Percentiles rank a stretch among this genome's conserved stretches.
Conservation (phyloP, 306 rosid genomes). For the Cicer cuneatum region DNA sequence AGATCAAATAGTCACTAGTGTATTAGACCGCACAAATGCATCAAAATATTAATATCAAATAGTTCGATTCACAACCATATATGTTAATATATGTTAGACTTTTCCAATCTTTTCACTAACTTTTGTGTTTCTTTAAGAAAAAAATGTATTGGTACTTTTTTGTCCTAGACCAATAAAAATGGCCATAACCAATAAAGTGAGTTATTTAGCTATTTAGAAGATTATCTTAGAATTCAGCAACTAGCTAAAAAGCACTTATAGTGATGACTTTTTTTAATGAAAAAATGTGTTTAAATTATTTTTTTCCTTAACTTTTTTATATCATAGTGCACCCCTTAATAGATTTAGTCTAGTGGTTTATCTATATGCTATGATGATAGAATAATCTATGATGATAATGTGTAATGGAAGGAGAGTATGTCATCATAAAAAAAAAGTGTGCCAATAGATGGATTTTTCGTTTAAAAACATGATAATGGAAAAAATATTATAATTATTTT, state of each 20-base stretch:
- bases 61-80: too few species aligned
- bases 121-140: constrained; percentile 2
- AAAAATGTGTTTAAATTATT: not conserved
- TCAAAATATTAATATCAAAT: too few species aligned
- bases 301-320: not conserved
- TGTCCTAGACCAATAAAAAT: constrained; percentile 21
- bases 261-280: not conserved
- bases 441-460: not conserved
- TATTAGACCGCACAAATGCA: too few species aligned
- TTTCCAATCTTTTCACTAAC: too few species aligned
- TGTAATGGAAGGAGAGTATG: constrained; percentile 2
- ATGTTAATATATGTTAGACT: too few species aligned
- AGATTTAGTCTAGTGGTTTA: not conserved
- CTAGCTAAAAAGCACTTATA: not conserved
- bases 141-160: constrained; percentile 24
- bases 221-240: not conserved
- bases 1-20: too few species aligned
- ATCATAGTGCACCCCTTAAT: not conserved
- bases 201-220: constrained; percentile 9
- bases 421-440: not conserved
- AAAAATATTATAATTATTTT: too few species aligned
- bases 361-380: not conserved
- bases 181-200: constrained; percentile 18
- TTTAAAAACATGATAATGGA: too few species aligned
- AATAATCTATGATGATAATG: not conserved